Conservation (phyloP, 345 rosid genomes). For the Odontarrhena argentea region DNA sequence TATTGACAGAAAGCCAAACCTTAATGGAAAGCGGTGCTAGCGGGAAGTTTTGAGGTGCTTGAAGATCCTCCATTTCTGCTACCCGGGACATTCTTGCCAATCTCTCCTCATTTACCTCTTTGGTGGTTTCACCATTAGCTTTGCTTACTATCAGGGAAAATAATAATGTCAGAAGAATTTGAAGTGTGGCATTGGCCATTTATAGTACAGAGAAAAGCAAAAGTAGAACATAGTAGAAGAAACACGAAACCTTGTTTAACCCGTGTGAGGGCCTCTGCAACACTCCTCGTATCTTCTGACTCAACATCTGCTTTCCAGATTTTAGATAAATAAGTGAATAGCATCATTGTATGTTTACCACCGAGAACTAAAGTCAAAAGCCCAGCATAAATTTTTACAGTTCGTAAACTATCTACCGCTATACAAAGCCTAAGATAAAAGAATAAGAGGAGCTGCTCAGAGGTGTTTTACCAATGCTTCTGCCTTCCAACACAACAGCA, state of each 20-base stretch:
- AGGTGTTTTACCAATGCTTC: constrained; percentile 58
- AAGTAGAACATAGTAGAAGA: constrained; percentile 24
- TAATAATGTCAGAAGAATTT: constrained; percentile 21
- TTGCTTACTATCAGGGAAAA: constrained; percentile 37
- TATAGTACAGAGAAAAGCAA: not conserved
- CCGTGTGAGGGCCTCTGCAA: constrained; percentile 86
- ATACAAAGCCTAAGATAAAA: not conserved
- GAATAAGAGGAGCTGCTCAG: constrained; percentile 3
- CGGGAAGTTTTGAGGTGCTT: constrained; percentile 57
- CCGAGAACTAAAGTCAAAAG: not conserved
- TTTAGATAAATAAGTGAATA: constrained; percentile 23
- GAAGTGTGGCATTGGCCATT: constrained; percentile 17
- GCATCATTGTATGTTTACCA: constrained; percentile 23
- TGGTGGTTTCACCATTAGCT: constrained; percentile 54
- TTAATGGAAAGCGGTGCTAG: constrained; percentile 78
- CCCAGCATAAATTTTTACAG: constrained; percentile 14
- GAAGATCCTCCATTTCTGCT: constrained; percentile 88
- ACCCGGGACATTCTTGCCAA: constrained; percentile 53
- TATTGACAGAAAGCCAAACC: constrained; percentile 45
- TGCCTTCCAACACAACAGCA: constrained; percentile 91
- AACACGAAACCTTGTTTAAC: constrained; percentile 65
- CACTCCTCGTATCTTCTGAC: constrained; percentile 67
- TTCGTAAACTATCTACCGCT: constrained; percentile 2
- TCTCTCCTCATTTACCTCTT: constrained; percentile 49
- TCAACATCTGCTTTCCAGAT: constrained; percentile 61